Evolutionary conservation across 176 grass and related monocot species (phyloP).

Genomic region (Thalia dealbata): DNA sequence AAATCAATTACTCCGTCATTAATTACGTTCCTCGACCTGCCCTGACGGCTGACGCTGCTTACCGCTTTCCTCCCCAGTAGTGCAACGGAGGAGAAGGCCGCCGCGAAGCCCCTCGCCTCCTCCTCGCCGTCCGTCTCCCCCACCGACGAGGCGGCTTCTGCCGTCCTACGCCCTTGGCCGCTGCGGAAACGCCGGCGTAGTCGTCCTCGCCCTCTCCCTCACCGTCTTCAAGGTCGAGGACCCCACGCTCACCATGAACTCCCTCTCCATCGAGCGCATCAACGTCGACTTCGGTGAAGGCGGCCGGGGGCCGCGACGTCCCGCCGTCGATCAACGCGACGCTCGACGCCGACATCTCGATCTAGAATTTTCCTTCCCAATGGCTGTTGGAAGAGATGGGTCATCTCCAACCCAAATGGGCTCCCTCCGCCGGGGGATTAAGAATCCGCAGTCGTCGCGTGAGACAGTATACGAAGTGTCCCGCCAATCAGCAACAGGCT

Average conservation of each 20-base stretch:
- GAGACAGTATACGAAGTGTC: too few relatives aligned
- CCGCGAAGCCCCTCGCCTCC: background rate
- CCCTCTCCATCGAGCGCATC: conserved; percentile 2
- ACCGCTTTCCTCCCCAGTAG: too few relatives aligned
- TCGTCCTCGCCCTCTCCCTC: conserved; percentile 25
- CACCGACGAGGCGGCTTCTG: background rate
- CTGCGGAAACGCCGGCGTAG: conserved; percentile 2
- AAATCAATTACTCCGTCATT: background rate
- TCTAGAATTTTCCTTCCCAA: too few relatives aligned
- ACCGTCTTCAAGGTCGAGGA: conserved; percentile 28
- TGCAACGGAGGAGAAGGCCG: background rate
- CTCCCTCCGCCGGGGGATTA: conserved; percentile 30
- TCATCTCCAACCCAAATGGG: conserved; percentile 47
- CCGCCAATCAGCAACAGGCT: too few relatives aligned
- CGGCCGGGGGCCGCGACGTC: background rate
- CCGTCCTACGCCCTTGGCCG: too few relatives aligned
- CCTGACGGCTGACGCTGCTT: too few relatives aligned
- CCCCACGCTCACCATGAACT: conserved; percentile 26
- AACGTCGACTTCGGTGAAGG: conserved; percentile 1
- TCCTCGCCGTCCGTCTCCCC: background rate
- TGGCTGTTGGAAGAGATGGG: too few relatives aligned
- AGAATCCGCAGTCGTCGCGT: conserved; percentile 24
- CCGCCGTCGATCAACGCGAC: conserved; percentile 42
- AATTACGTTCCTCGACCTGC: background rate
- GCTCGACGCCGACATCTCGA: conserved; percentile 26